These are phyloP conservation scores for Aspergillus baeticus DNA, from an alignment of 495 filamentous ascomycete species.

Conservation along the genomic window DNA sequence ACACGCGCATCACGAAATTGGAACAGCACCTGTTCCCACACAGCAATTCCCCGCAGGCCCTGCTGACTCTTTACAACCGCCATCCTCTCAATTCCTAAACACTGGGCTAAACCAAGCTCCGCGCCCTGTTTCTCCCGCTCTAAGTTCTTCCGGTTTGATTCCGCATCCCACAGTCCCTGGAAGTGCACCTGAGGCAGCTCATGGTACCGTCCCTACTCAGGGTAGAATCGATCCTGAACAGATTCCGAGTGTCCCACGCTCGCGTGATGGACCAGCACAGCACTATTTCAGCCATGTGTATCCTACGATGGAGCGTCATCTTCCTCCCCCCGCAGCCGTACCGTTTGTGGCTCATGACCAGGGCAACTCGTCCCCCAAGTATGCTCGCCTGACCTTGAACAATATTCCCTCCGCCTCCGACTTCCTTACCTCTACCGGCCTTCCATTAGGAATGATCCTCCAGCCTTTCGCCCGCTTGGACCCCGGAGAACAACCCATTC, in stretches of 20 bases:
- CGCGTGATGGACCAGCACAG: slow-evolving; percentile 75
- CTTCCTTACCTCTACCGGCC: slow-evolving; percentile 69
- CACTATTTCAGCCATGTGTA: slow-evolving; percentile 87
- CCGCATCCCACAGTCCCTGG: slow-evolving; percentile 43
- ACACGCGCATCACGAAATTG: slow-evolving; percentile 86
- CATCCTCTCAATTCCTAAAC: slow-evolving; percentile 69
- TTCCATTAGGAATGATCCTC: slow-evolving; percentile 85
- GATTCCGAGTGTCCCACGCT: slow-evolving; percentile 85
- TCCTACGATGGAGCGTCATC: slow-evolving; percentile 88
- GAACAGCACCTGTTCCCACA: slow-evolving; percentile 44
- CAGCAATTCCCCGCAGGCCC: slow-evolving; percentile 67
- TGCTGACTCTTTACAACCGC: slow-evolving; percentile 47
- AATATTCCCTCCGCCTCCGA: slow-evolving; percentile 85
- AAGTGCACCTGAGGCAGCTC: slow-evolving; percentile 23
- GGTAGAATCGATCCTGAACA: slow-evolving; percentile 86
- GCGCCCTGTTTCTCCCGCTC: slow-evolving; percentile 47
- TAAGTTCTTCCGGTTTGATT: slow-evolving; percentile 46
- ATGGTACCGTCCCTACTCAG: slow-evolving; percentile 57
- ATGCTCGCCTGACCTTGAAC: slow-evolving; percentile 85
- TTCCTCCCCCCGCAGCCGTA: slow-evolving; percentile 84
- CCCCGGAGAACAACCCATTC: slow-evolving; percentile 82
- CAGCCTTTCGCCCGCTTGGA: slow-evolving; percentile 86
- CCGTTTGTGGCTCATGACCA: slow-evolving; percentile 93
- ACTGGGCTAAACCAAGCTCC: slow-evolving; percentile 56
- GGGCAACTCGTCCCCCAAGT: slow-evolving; percentile 95